Conservation (phyloP, 2,329 filamentous ascomycete genomes). For the Grosmannia penicillata region DNA sequence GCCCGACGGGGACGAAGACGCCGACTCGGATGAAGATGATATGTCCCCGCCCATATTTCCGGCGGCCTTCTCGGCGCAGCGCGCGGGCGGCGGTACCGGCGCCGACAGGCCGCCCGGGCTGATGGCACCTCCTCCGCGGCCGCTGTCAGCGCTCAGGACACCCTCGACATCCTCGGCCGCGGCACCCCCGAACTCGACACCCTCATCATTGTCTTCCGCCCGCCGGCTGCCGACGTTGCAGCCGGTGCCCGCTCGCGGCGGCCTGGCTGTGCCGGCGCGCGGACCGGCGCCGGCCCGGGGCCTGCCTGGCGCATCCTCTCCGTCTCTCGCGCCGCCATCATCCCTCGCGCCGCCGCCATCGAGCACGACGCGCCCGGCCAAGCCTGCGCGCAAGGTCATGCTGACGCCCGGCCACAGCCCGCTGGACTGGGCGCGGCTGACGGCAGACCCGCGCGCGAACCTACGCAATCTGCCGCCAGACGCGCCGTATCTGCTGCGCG, state of each 20-base stretch:
- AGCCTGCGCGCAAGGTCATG: conserved; percentile 48
- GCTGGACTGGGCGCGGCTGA: conserved; percentile 84
- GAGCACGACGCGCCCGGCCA: conserved; percentile 33
- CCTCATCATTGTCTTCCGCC: conserved; percentile 1
- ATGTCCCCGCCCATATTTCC: conserved; percentile 29
- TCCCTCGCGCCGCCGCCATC: conserved; percentile 38
- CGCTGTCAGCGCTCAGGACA: conserved; percentile 3
- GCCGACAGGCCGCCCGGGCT: conserved; percentile 7
- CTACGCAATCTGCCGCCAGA: conserved; percentile 45
- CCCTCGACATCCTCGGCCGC: conserved; percentile 14
- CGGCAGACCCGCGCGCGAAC: conserved; percentile 44
- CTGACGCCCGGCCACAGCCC: conserved; percentile 87
- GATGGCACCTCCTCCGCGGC: conserved; percentile 18
- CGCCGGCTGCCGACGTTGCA: conserved; percentile 4
- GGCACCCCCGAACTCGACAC: too few relatives aligned
- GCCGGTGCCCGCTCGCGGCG: conserved; percentile 8
- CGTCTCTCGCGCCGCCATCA: too few relatives aligned
- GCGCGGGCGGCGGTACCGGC: conserved; percentile 18
- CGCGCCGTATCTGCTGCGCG: conserved; percentile 48
- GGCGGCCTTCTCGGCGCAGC: conserved; percentile 34
- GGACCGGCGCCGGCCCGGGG: conserved; percentile 9
- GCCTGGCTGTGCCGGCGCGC: not conserved
- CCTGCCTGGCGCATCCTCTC: conserved; percentile 13
- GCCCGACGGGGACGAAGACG: conserved; percentile 4
- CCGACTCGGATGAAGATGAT: conserved; percentile 7